A percentile compares a stretch with the other conserved stretches of the same genome.
These are phyloP conservation scores for Fraxinus platypoda DNA, from an alignment of 305 asterid genomes.

Conservation along the genomic window DNA sequence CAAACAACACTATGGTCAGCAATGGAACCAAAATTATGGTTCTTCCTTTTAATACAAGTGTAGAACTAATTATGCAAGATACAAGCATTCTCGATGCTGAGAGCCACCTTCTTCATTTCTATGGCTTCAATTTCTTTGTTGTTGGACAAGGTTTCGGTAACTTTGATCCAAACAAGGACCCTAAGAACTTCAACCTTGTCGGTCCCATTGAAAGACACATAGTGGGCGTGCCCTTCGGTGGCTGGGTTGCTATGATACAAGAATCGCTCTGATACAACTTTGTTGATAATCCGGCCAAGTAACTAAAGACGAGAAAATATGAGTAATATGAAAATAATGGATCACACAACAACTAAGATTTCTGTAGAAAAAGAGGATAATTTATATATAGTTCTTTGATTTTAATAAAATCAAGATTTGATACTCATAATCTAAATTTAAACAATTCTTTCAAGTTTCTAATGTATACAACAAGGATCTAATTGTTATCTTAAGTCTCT, in stretches of 20 bases:
- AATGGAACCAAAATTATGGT: constrained; percentile 50
- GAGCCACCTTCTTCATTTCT: constrained; percentile 64
- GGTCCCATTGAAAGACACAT: constrained; percentile 63
- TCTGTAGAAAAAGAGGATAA: too few species aligned
- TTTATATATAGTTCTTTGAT: too few species aligned
- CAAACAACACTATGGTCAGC: constrained; percentile 44
- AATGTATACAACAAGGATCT: too few species aligned
- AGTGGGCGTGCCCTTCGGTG: constrained; percentile 57
- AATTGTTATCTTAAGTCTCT: too few species aligned
- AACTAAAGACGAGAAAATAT: too few species aligned
- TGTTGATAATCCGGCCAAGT: too few species aligned
- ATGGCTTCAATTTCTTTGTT: constrained; percentile 61
- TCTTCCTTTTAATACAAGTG: constrained; percentile 43
- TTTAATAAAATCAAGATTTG: too few species aligned
- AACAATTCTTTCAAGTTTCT: too few species aligned
- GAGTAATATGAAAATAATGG: too few species aligned
- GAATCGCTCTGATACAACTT: too few species aligned
- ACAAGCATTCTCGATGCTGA: constrained; percentile 67
- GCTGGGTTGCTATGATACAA: constrained; percentile 51
- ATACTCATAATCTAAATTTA: too few species aligned
- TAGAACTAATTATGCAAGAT: constrained; percentile 62
- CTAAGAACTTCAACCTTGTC: constrained; percentile 46
- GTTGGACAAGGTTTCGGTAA: constrained; percentile 66
- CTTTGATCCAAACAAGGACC: constrained; percentile 40
- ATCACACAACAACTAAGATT: too few species aligned